Percentiles rank a stretch among this genome's conserved stretches.
These are phyloP conservation scores for Sphaerulina vaccinii DNA, from an alignment of 2,329 filamentous ascomycete species.

Conservation along the genomic window DNA sequence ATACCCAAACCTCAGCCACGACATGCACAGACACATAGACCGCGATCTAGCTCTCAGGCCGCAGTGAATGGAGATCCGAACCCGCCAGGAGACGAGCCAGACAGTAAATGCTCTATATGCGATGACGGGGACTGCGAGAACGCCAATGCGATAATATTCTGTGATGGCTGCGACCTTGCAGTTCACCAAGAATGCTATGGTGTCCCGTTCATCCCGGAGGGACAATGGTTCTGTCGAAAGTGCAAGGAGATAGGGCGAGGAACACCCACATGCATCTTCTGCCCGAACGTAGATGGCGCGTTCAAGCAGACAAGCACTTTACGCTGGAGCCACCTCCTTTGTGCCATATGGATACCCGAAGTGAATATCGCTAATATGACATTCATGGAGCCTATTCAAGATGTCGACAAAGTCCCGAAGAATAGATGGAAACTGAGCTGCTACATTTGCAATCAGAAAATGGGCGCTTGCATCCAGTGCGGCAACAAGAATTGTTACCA, in stretches of 20 bases:
- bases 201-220: slow-evolving; percentile 96
- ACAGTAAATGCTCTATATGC: slow-evolving; percentile 96
- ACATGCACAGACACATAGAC: slow-evolving; percentile 88
- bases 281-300: slow-evolving; percentile 92
- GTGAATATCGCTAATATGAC: slow-evolving; percentile 93
- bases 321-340: slow-evolving; percentile 95
- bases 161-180: slow-evolving; percentile 93
- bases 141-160: slow-evolving; percentile 98
- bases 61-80: slow-evolving; percentile 92
- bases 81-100: slow-evolving; percentile 80
- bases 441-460: slow-evolving; percentile 95
- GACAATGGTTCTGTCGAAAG: slow-evolving; percentile 96
- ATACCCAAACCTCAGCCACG: slow-evolving; percentile 98
- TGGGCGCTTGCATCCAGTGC: slow-evolving; percentile 98
- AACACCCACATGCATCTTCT: slow-evolving; percentile 95
- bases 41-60: slow-evolving; percentile 87
- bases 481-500: slow-evolving; percentile 96
- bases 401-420: slow-evolving; percentile 95
- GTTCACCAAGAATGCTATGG: slow-evolving; percentile 99
- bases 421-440: slow-evolving; percentile 82
- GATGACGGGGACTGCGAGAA: slow-evolving; percentile 99
- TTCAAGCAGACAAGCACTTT: slow-evolving; percentile 98
- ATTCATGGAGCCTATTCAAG: slow-evolving; percentile 97
- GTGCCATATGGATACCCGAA: slow-evolving; percentile 98
- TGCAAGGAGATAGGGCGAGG: slow-evolving; percentile 93